Percentiles rank a stretch among this genome's conserved stretches.
phyloP scores from a whole-genome alignment of 176 grass and related monocot species.

The Eleusine indica region DNA sequence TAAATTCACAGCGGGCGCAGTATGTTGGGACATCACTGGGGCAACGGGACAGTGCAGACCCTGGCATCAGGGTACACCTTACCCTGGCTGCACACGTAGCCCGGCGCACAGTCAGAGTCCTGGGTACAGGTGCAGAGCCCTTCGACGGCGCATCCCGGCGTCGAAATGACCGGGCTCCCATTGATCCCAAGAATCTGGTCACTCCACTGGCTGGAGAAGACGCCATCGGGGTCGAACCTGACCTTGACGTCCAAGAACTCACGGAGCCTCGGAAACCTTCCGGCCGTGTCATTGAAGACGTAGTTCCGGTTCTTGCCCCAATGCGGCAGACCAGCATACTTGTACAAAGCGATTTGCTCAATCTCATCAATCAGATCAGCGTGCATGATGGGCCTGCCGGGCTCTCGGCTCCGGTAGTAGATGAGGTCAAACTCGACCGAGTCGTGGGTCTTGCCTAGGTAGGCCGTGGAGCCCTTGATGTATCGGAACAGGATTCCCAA shows the following conservation, averaged over 20 bases:
- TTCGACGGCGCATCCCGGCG: background rate
- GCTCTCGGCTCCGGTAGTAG: conserved; percentile 48
- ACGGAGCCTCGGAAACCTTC: background rate
- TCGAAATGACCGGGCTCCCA: no score
- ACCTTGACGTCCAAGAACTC: background rate
- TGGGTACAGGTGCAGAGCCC: background rate
- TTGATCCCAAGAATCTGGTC: conserved; percentile 42
- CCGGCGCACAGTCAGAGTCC: background rate
- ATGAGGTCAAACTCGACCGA: conserved; percentile 53
- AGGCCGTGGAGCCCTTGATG: conserved; percentile 46
- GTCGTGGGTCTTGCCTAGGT: conserved; percentile 56
- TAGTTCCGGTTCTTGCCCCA: background rate
- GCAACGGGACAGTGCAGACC: background rate
- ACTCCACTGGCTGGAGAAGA: conserved; percentile 58
- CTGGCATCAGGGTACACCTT: background rate
- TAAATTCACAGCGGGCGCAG: no score
- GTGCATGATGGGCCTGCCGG: background rate
- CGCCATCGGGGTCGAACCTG: no score
- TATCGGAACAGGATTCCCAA: conserved; percentile 55
- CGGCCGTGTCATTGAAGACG: background rate
- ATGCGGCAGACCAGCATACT: conserved; percentile 54
- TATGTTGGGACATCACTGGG: no score
- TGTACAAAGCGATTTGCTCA: conserved; percentile 28
- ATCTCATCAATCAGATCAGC: conserved; percentile 28
- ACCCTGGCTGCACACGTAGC: background rate